Percentiles rank a stretch among this genome's conserved stretches.
Conservation (phyloP, 306 rosid genomes). For the Hippophae rhamnoides region DNA sequence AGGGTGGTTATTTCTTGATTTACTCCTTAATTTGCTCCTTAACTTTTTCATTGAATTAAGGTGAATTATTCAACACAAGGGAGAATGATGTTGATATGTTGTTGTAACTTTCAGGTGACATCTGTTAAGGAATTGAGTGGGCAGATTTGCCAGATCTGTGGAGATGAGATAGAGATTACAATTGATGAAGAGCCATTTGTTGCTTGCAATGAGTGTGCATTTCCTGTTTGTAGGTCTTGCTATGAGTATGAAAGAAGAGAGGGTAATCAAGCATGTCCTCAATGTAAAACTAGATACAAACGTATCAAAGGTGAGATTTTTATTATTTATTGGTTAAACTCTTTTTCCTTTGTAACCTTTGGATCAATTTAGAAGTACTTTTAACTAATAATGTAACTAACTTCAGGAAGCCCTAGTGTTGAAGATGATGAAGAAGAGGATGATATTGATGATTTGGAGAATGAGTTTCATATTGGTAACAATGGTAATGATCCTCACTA, state of each 20-base stretch:
- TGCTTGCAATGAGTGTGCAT: constrained; percentile 96
- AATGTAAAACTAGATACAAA: constrained; percentile 85
- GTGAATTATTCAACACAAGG: no score
- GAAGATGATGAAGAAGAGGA: constrained; percentile 93
- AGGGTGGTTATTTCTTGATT: no score
- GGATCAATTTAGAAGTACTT: constrained; percentile 4
- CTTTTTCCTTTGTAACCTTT: background rate
- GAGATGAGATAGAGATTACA: constrained; percentile 72
- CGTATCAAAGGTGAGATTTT: constrained; percentile 53
- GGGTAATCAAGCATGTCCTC: constrained; percentile 90
- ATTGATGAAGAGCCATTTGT: constrained; percentile 77
- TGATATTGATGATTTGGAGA: constrained; percentile 71
- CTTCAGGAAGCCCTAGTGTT: constrained; percentile 71
- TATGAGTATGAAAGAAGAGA: constrained; percentile 91
- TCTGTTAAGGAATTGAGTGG: constrained; percentile 64
- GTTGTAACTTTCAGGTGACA: constrained; percentile 45
- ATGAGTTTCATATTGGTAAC: constrained; percentile 65
- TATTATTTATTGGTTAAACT: background rate
- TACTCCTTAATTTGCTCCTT: no score
- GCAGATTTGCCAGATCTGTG: constrained; percentile 93
- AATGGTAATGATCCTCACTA: constrained; percentile 40
- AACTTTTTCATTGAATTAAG: no score
- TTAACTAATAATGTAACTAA: constrained; percentile 8
- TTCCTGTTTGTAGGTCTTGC: constrained; percentile 83
- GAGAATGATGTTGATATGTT: constrained; percentile 9